Evolutionary conservation across 768 basidiomycete genomes (phyloP).

Genomic region (Lentinula sp.): DNA sequence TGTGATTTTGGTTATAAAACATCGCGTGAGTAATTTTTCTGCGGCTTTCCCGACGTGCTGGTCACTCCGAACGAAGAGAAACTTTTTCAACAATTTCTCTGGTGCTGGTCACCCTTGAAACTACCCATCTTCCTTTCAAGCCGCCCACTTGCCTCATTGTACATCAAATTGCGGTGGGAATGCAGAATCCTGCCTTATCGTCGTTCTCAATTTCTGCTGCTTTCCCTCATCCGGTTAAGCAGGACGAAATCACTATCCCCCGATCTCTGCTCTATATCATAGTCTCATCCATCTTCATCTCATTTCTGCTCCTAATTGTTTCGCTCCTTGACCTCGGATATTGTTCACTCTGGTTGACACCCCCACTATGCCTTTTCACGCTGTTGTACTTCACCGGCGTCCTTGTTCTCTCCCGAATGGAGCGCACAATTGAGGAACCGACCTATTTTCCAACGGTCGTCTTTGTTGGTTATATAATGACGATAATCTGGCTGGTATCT

Average conservation of each 20-base stretch:
- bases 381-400: constrained; percentile 21
- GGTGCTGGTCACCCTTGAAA: constrained; percentile 23
- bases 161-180: not conserved
- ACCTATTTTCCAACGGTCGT: constrained; percentile 27
- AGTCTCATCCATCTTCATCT: constrained; percentile 17
- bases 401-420: constrained; percentile 19
- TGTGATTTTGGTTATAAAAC: not conserved
- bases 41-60: constrained; percentile 16
- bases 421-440: constrained; percentile 18
- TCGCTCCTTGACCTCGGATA: constrained; percentile 28
- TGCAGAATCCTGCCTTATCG: constrained; percentile 4
- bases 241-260: constrained; percentile 13
- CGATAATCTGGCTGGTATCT: constrained; percentile 23
- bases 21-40: not conserved
- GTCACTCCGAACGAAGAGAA: constrained; percentile 17
- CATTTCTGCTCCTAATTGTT: constrained; percentile 20
- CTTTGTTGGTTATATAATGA: constrained; percentile 23
- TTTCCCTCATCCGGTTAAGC: constrained; percentile 6
- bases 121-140: not conserved
- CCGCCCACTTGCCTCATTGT: constrained; percentile 6
- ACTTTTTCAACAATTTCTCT: constrained; percentile 6
- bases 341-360: constrained; percentile 27
- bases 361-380: constrained; percentile 22
- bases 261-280: constrained; percentile 22
- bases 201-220: not conserved